phyloP scores from a whole-genome alignment of 1,139 yeast species.

The Suhomyces anneliseae region DNA sequence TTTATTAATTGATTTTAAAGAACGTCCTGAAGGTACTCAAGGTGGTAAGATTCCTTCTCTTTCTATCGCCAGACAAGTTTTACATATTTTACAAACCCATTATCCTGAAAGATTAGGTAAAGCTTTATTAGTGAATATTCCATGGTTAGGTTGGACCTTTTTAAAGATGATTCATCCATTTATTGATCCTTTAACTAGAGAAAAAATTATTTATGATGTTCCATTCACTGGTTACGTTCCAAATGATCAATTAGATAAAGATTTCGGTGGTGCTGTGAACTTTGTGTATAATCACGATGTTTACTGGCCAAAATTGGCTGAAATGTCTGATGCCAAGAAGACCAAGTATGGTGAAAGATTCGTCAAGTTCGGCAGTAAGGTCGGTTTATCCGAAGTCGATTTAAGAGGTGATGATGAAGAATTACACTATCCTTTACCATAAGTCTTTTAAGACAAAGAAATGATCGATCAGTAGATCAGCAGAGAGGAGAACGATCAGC shows the following conservation, averaged over 20 bases:
- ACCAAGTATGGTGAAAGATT: conserved; percentile 61
- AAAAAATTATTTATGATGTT: conserved; percentile 86
- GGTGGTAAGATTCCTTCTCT: conserved; percentile 80
- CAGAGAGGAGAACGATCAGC: no score
- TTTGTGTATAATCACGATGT: conserved; percentile 77
- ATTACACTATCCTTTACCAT: conserved; percentile 26
- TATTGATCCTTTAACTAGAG: conserved; percentile 91
- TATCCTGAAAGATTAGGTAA: conserved; percentile 94
- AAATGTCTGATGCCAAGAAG: conserved; percentile 58
- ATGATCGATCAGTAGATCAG: no score
- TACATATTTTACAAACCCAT: conserved; percentile 87
- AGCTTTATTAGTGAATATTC: conserved; percentile 87
- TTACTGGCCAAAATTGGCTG: conserved; percentile 76
- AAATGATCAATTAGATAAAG: conserved; percentile 72
- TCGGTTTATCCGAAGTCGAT: conserved; percentile 84
- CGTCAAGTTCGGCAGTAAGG: conserved; percentile 59
- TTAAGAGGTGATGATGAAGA: conserved; percentile 59
- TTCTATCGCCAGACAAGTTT: conserved; percentile 75
- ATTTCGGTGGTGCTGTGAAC: conserved; percentile 80
- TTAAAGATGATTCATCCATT: conserved; percentile 88
- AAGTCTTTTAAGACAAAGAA: background rate
- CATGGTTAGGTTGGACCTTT: conserved; percentile 90
- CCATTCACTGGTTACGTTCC: conserved; percentile 86
- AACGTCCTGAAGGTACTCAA: conserved; percentile 46
- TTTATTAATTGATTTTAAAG: conserved; percentile 47